phyloP scores from a whole-genome alignment of 345 rosid genomes.

The Boechera stricta region DNA sequence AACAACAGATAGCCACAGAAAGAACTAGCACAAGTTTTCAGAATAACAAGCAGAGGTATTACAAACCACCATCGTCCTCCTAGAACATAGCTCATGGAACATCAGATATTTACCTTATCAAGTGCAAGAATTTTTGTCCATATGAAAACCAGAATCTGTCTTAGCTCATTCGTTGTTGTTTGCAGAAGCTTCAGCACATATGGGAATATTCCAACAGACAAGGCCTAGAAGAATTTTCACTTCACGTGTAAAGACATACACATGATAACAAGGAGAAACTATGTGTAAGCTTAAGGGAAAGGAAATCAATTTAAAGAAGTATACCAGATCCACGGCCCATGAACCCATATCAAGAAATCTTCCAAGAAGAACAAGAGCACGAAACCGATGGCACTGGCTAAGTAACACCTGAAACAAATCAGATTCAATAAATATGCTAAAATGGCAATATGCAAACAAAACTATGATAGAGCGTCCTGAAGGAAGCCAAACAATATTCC shows the following conservation, averaged over 20 bases:
- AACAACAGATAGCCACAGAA: conserved; percentile 23
- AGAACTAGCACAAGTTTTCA: conserved; percentile 14
- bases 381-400: conserved; percentile 98
- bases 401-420: conserved; percentile 78
- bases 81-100: conserved; percentile 19
- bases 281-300: conserved; percentile 24
- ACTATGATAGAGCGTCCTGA: conserved; percentile 17
- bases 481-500: conserved; percentile 12
- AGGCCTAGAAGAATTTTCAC: conserved; percentile 63
- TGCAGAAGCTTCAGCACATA: conserved; percentile 94
- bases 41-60: conserved; percentile 19
- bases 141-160: conserved; percentile 97
- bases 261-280: conserved; percentile 37
- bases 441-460: conserved; percentile 22
- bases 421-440: conserved; percentile 33
- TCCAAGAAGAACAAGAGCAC: conserved; percentile 96
- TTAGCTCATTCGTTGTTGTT: conserved; percentile 91
- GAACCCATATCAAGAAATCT: conserved; percentile 99
- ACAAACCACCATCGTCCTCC: conserved; percentile 22
- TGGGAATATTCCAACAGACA: conserved; percentile 99
- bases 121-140: conserved; percentile 99
- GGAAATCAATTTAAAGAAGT: conserved; percentile 23
- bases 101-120: conserved; percentile 72
- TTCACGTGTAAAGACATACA: conserved; percentile 39
- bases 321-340: conserved; percentile 99